These are phyloP conservation scores for Tulasnella sp. DNA, from an alignment of 768 basidiomycete genomes.

Conservation along the genomic window DNA sequence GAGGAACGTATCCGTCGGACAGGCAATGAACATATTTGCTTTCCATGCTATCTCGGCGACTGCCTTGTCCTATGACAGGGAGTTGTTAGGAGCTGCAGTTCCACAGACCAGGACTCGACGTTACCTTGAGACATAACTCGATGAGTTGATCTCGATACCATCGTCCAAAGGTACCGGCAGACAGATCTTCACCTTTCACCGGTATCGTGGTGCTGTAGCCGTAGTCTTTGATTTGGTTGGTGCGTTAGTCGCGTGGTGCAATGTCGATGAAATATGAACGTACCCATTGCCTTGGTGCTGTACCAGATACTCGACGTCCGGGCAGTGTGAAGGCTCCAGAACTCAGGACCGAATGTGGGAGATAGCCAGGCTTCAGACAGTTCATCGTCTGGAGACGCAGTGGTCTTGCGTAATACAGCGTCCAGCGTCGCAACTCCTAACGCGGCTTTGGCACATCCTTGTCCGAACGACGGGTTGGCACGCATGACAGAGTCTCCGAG, in stretches of 20 bases:
- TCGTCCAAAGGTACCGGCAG: neutral
- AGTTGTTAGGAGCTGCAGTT: neutral
- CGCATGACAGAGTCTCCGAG: conserved; percentile 12
- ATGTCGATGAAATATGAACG: neutral
- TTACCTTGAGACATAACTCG: neutral
- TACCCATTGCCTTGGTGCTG: neutral
- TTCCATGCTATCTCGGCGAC: conserved; percentile 7
- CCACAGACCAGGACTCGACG: neutral
- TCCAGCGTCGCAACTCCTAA: conserved; percentile 2
- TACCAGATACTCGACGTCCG: conserved; percentile 4
- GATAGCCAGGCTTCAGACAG: neutral
- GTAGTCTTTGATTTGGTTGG: neutral
- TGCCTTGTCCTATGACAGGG: conserved; percentile 1
- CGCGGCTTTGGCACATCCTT: conserved; percentile 7
- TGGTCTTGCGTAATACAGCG: neutral
- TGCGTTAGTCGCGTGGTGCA: neutral
- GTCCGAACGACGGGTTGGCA: conserved; percentile 4
- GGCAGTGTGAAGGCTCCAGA: neutral
- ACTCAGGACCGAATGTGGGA: neutral
- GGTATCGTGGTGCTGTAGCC: conserved; percentile 7
- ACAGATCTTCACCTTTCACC: neutral
- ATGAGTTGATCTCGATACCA: conserved; percentile 10
- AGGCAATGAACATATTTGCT: conserved; percentile 1
- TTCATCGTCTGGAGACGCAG: neutral
- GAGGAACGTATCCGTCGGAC: neutral